Conservation (phyloP, 169 alveolate species). For the Plasmodium cynomolgi region DNA sequence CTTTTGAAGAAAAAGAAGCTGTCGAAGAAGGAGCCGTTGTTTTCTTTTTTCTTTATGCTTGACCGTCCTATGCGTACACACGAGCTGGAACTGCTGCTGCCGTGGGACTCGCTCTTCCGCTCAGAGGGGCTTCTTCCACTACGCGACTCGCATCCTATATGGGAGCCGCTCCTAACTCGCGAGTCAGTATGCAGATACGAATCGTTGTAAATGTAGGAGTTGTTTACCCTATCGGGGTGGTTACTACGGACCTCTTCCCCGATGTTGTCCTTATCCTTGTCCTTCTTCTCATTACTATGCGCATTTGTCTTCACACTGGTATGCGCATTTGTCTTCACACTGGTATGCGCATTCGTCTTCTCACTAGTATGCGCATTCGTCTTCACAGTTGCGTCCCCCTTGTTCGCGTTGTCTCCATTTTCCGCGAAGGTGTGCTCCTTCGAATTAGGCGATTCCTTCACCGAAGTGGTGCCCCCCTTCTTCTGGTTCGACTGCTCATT, state of each 20-base stretch:
- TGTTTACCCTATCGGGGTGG: not conserved
- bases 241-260: not conserved
- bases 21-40: constrained; percentile 22
- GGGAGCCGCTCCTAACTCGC: not conserved
- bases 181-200: not conserved
- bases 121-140: not conserved
- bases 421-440: not conserved
- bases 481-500: not conserved
- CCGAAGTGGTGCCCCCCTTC: not conserved
- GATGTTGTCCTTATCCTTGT: not conserved
- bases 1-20: constrained; percentile 31
- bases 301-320: not conserved
- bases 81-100: not conserved
- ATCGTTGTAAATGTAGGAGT: not conserved
- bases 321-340: not conserved
- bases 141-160: not conserved
- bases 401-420: not conserved
- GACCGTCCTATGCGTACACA: not conserved
- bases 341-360: not conserved
- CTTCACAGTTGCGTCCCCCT: not conserved
- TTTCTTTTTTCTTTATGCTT: not conserved
- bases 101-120: not conserved
- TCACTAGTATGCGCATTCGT: not conserved
- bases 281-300: not conserved
- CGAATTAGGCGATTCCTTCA: not conserved